Percentiles rank a stretch among this genome's conserved stretches.
These are phyloP conservation scores for Talaromyces sp. DNA, from an alignment of 2,329 filamentous ascomycete species.

Conservation along the genomic window DNA sequence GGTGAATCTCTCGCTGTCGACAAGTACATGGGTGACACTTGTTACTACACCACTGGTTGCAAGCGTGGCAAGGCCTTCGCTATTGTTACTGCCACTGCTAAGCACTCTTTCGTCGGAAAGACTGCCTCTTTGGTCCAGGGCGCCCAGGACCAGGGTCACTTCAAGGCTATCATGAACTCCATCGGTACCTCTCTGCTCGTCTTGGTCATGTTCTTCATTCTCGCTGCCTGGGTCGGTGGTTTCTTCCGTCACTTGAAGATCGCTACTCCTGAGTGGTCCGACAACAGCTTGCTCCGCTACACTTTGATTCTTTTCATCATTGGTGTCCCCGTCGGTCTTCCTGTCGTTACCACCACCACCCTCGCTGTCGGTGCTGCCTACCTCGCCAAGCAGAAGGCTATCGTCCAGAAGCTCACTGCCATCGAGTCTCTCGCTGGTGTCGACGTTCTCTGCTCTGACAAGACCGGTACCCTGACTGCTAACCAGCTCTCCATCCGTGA, in stretches of 20 bases:
- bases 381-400: constrained; percentile 66
- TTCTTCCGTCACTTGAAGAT: constrained; percentile 64
- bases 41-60: constrained; percentile 71
- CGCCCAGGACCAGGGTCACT: constrained; percentile 67
- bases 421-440: constrained; percentile 67
- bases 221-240: constrained; percentile 65
- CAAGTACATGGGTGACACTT: constrained; percentile 59
- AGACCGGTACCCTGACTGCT: constrained; percentile 60
- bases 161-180: constrained; percentile 73
- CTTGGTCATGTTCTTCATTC: constrained; percentile 67
- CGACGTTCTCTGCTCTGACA: constrained; percentile 70
- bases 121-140: constrained; percentile 65
- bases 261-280: constrained; percentile 39
- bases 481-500: constrained; percentile 64
- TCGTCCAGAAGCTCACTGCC: constrained; percentile 69
- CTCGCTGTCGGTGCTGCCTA: constrained; percentile 69
- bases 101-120: constrained; percentile 66
- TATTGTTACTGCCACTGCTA: constrained; percentile 59
- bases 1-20: constrained; percentile 63
- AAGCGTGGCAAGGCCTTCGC: constrained; percentile 69
- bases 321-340: constrained; percentile 69
- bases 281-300: constrained; percentile 59
- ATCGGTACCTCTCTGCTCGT: constrained; percentile 66
- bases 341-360: constrained; percentile 68
- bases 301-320: constrained; percentile 64